Percentiles rank a stretch among this genome's conserved stretches.
phyloP scores from a whole-genome alignment of 139 green algal genomes.

The Chlorella sp. region DNA sequence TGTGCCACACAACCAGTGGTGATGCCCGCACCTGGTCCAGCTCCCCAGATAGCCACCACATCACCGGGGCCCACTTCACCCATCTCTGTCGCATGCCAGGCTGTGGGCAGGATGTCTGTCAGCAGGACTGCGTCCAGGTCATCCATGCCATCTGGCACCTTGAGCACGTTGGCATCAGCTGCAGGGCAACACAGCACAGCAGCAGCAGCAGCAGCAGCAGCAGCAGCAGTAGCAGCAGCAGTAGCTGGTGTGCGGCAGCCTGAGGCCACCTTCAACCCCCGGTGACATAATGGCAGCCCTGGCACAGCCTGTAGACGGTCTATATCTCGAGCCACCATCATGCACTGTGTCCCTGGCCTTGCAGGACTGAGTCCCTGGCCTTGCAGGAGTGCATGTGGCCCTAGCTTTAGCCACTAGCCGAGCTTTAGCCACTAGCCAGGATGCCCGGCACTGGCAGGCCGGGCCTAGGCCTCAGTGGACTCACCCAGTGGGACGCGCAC shows the following conservation, averaged over 20 bases:
- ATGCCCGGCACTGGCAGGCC: too few species aligned
- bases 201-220: not conserved
- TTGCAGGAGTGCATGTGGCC: not conserved
- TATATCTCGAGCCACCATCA: not conserved
- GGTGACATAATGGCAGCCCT: not conserved
- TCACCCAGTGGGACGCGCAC: constrained; percentile 54
- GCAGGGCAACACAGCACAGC: constrained; percentile 5
- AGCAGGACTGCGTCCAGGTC: constrained; percentile 50
- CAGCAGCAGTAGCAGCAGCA: not conserved
- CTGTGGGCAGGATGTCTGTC: constrained; percentile 70
- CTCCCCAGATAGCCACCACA: constrained; percentile 69
- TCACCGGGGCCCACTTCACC: constrained; percentile 49
- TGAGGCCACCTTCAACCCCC: too few species aligned
- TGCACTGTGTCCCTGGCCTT: not conserved
- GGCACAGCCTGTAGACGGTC: not conserved
- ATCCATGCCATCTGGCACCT: constrained; percentile 37
- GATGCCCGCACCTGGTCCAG: constrained; percentile 54
- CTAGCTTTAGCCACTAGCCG: not conserved
- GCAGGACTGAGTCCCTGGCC: too few species aligned
- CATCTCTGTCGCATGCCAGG: constrained; percentile 61
- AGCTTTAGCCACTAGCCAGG: too few species aligned
- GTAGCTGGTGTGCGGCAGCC: too few species aligned
- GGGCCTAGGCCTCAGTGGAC: not conserved
- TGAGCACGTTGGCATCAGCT: constrained; percentile 57
- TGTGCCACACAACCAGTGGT: too few species aligned